These are phyloP conservation scores for Alternaria arborescens DNA, from an alignment of 2,329 filamentous ascomycete genomes.

Conservation along the genomic window DNA sequence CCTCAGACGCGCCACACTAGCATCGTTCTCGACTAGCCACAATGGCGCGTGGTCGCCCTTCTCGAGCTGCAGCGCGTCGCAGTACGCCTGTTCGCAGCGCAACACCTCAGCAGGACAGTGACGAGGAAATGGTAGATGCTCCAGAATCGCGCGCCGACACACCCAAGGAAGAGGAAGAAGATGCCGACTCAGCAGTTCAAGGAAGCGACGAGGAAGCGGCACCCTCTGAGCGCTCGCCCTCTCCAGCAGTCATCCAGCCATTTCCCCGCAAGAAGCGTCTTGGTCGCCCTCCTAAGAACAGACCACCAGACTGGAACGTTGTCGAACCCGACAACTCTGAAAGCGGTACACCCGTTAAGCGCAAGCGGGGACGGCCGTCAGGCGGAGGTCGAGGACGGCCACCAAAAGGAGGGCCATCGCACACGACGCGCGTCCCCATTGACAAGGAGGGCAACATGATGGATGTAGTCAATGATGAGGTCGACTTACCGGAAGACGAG, in stretches of 20 bases:
- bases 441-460: conserved; percentile 94
- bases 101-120: conserved; percentile 47
- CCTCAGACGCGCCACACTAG: background rate
- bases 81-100: conserved; percentile 48
- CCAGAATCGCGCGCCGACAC: conserved; percentile 48
- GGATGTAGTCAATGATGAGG: conserved; percentile 91
- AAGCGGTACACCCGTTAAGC: conserved; percentile 58
- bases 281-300: conserved; percentile 87
- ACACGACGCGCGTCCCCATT: conserved; percentile 82
- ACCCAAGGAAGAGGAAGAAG: conserved; percentile 59
- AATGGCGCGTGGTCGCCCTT: conserved; percentile 50
- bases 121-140: conserved; percentile 48
- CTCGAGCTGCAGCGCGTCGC: conserved; percentile 51
- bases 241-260: conserved; percentile 62
- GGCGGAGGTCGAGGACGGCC: conserved; percentile 73
- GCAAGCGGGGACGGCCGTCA: conserved; percentile 60
- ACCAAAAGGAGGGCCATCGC: conserved; percentile 74
- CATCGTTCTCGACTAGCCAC: conserved; percentile 6
- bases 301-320: conserved; percentile 76
- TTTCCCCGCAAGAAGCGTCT: conserved; percentile 75
- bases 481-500: conserved; percentile 83
- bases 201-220: conserved; percentile 53
- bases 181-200: conserved; percentile 60
- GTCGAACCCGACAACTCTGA: conserved; percentile 61
- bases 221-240: conserved; percentile 55